Evolutionary conservation across 2,329 filamentous ascomycete species (phyloP), one percentile per base, ranked within the genome.

Genomic region (Trichoderma simmonsii): DNA sequence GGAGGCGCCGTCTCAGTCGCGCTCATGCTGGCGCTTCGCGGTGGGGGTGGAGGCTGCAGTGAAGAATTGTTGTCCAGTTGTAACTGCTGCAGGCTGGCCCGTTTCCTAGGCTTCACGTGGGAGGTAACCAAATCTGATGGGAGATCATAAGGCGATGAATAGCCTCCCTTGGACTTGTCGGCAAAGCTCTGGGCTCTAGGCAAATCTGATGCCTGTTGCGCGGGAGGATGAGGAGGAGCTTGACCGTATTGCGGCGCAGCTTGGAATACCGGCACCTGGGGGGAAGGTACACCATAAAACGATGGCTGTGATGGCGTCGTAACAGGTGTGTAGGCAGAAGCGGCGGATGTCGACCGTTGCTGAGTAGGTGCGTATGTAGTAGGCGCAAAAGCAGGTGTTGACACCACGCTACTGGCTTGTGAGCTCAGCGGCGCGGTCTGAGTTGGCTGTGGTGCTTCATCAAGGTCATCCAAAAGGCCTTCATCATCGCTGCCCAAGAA

Each of bases 141-240:
- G 24, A 99, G 86, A 82, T 99, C 97, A 77, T 98, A 99, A 0
- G 96, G 96, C 24, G 95, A 98, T 63, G 92, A 88, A 80, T 99
- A 99, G 8, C 95, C 95, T 71, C 93, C 93, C 82, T 97, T 98
- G 3, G 93, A 85, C 81, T 97, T 97, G 80, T 95, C 92, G 6
- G 89, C 93, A 81, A 97, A 99, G 81, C 95, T 98, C 79, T 97
- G 90, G 1, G 89, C 86, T 81, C 90, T 90, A 34, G 82, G 81
- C 72, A 87, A 76, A 73, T 87, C 83, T n/a, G 85, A 85, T 14
- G 4, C 15, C 32, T 34, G 61, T 14, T 79, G 81, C 1, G 78
- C 75, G 48, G 81, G 80, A 28, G 80, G 79, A 30, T 79, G 76
- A 51, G 81, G 80, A 28, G 80, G 79, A 32, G 79, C 78, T 36